Evolutionary conservation across 148 eudicot genomes (phyloP).

Genomic region (Rhododendron mucronatum): DNA sequence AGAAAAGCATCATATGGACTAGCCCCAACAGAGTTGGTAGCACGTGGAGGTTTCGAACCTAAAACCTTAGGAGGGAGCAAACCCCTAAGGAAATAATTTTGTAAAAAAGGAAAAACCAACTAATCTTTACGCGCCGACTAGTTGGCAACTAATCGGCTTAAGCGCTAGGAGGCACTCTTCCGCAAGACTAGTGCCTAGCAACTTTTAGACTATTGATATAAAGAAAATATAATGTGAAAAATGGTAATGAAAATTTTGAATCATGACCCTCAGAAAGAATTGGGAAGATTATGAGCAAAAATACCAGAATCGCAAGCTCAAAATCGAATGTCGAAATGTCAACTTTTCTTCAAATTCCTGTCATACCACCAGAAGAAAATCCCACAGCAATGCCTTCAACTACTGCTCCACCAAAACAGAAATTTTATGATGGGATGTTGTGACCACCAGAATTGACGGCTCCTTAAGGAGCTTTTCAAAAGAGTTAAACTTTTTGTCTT

Average conservation of each 20-base stretch:
- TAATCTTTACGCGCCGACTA: too few species aligned
- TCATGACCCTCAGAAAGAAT: background rate
- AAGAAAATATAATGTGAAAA: background rate
- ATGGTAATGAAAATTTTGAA: background rate
- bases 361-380: background rate
- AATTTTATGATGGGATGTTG: background rate
- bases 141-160: too few species aligned
- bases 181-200: background rate
- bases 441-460: background rate
- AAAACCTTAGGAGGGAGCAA: background rate
- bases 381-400: background rate
- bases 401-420: background rate
- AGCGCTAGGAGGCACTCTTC: background rate
- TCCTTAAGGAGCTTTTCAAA: background rate
- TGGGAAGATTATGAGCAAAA: background rate
- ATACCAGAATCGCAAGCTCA: background rate
- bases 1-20: background rate
- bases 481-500: background rate
- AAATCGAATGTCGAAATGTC: background rate
- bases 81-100: too few species aligned
- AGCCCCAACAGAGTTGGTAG: background rate
- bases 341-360: background rate
- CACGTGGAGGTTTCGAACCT: background rate
- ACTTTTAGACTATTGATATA: too few species aligned
- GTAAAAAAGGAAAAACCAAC: too few species aligned